phyloP scores from a whole-genome alignment of 306 rosid species.

The Acacia acuminata region DNA sequence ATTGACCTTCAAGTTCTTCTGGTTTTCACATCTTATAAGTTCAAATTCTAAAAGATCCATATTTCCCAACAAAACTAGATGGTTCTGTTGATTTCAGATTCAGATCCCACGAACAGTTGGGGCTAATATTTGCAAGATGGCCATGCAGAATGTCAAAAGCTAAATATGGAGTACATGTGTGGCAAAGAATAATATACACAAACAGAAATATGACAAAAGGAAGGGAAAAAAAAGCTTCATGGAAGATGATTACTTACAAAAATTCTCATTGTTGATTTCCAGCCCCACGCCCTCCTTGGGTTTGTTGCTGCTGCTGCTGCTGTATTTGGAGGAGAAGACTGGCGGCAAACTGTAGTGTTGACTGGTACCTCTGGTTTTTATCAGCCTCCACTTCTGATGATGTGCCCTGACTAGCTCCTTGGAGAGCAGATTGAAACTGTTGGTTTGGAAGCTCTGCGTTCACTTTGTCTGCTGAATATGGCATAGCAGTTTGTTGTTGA shows the following conservation, averaged over 20 bases:
- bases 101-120: background rate
- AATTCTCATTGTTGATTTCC: conserved; percentile 73
- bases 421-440: conserved; percentile 62
- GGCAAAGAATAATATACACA: background rate
- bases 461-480: conserved; percentile 52
- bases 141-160: background rate
- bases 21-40: background rate
- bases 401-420: conserved; percentile 64
- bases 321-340: conserved; percentile 92
- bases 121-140: conserved; percentile 2
- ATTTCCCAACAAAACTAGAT: background rate
- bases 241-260: conserved; percentile 54
- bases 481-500: conserved; percentile 53
- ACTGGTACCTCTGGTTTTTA: conserved; percentile 84
- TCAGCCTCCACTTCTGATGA: conserved; percentile 81
- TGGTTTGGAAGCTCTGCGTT: conserved; percentile 65
- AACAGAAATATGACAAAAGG: background rate
- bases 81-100: background rate
- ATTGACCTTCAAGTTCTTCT: background rate
- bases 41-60: background rate
- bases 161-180: background rate
- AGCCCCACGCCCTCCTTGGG: conserved; percentile 64
- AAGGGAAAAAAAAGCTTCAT: background rate
- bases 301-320: conserved; percentile 73
- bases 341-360: conserved; percentile 95